Base-by-base conservation (phyloP, 169 alveolate genomes). In the Eimeria zaria region DNA sequence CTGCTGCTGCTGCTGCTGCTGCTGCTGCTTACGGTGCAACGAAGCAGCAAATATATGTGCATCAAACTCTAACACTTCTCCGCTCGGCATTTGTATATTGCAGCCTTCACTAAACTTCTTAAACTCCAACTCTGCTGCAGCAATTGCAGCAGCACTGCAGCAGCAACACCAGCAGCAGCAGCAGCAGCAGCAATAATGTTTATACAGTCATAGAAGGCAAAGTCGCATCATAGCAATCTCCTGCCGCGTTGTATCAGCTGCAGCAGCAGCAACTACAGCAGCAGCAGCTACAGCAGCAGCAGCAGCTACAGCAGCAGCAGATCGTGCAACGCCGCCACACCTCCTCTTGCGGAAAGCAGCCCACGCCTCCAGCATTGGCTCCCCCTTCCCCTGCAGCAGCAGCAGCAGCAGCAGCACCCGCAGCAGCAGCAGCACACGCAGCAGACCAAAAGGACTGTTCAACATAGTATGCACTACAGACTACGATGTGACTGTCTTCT, bases 301-400 rank as follows among this genome's bases (percentile, higher is more conserved):
- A 24, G 53, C 64, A 30, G 71, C 73, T 24, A 14, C 60, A 83
- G 53, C 58, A 83, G 41, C 41, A 51, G 91, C 74, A 48, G 76
- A 53, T 53, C 36, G n/a, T 33, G 83, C 46, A 41, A 8, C 20
- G 0, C 5, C 39, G 48, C 33, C 92, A 22, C 20, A 84, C 92
- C 92, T 84, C 22, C 92, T 53, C 78, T 84, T 58, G 53, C 46
- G 20, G 92, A 84, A 84, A 20, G 80, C 76, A 53, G 92, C 92
- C 92, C 92, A 84, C 36, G 78, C 51, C 39, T 84, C 92, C 5
- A 84, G 78, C 92, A 84, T 84, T 62, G 55, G 46, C 62, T 84
- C 92, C 12, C 80, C 92, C 92, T 60, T 53, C 12, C 78, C 78
- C 92, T 84, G 92, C 80, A 60, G 64, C 46, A 46, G 48, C 67